phyloP scores from a whole-genome alignment of 2,329 filamentous ascomycete species.

The Stemphylium lycopersici region DNA sequence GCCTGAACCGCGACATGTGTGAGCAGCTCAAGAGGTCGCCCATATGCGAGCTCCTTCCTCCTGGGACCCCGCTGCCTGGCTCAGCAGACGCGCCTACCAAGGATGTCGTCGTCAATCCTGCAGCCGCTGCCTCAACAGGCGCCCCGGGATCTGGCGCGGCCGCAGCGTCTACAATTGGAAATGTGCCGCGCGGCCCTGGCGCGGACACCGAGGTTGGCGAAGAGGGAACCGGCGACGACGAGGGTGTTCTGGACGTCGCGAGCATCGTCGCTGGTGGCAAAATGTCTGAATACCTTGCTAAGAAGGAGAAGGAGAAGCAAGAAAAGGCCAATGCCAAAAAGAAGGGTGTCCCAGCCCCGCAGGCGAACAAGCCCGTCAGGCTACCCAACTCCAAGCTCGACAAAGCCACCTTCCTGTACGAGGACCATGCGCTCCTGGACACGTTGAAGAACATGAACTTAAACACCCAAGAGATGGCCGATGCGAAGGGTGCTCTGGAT shows the following conservation, averaged over 20 bases:
- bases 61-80: constrained; percentile 61
- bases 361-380: constrained; percentile 63
- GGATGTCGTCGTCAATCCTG: constrained; percentile 55
- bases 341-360: constrained; percentile 63
- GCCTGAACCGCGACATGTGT: constrained; percentile 66
- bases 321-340: constrained; percentile 68
- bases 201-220: constrained; percentile 61
- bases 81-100: constrained; percentile 51
- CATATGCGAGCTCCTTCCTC: constrained; percentile 66
- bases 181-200: constrained; percentile 60
- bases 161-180: constrained; percentile 51
- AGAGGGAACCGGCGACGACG: constrained; percentile 60
- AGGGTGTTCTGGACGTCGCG: constrained; percentile 83
- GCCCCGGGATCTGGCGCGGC: constrained; percentile 55
- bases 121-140: constrained; percentile 63
- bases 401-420: constrained; percentile 74
- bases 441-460: constrained; percentile 59
- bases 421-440: constrained; percentile 66
- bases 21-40: constrained; percentile 69
- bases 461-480: constrained; percentile 54
- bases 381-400: constrained; percentile 75
- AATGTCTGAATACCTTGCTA: constrained; percentile 80
- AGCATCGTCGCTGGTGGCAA: constrained; percentile 82
- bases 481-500: constrained; percentile 60
- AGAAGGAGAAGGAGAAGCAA: constrained; percentile 80